Evolutionary conservation across 2,329 filamentous ascomycete species (phyloP).

Genomic region (Penicillium sp.): DNA sequence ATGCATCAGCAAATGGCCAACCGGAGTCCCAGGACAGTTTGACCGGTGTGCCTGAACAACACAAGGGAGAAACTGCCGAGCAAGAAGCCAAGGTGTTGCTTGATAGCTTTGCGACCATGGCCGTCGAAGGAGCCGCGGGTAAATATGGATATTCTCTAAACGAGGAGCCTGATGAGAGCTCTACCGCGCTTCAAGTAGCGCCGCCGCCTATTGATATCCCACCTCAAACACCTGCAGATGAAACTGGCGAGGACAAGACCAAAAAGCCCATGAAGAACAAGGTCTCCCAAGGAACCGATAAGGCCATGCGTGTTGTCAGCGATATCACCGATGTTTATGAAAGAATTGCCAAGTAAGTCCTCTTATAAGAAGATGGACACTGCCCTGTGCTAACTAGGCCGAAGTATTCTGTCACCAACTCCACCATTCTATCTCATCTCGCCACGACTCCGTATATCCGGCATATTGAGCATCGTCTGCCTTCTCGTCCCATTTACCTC

Average conservation of each 20-base stretch:
- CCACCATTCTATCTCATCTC: constrained; percentile 62
- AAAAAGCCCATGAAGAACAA: constrained; percentile 78
- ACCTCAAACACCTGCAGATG: constrained; percentile 55
- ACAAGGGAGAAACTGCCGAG: constrained; percentile 82
- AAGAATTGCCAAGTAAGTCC: constrained; percentile 61
- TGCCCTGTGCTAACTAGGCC: not conserved
- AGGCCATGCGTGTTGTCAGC: constrained; percentile 69
- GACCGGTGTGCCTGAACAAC: constrained; percentile 78
- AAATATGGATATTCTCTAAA: constrained; percentile 73
- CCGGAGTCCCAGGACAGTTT: constrained; percentile 76
- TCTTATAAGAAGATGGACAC: not conserved
- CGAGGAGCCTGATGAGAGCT: constrained; percentile 50
- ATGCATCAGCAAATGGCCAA: constrained; percentile 65
- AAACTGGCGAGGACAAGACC: constrained; percentile 64
- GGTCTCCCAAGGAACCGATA: constrained; percentile 76
- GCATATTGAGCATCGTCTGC: constrained; percentile 57
- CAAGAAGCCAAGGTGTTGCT: constrained; percentile 82
- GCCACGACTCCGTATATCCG: constrained; percentile 60
- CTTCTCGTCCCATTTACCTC: constrained; percentile 58
- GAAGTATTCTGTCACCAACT: constrained; percentile 64
- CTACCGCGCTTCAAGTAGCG: constrained; percentile 35
- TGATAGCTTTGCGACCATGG: constrained; percentile 72
- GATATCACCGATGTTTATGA: constrained; percentile 68
- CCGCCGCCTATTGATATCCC: constrained; percentile 63
- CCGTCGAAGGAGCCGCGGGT: constrained; percentile 74